Evolutionary conservation across 352 stramenopile species (phyloP), one percentile per base, ranked within the genome.

Genomic region (Phytophthora parvispora): DNA sequence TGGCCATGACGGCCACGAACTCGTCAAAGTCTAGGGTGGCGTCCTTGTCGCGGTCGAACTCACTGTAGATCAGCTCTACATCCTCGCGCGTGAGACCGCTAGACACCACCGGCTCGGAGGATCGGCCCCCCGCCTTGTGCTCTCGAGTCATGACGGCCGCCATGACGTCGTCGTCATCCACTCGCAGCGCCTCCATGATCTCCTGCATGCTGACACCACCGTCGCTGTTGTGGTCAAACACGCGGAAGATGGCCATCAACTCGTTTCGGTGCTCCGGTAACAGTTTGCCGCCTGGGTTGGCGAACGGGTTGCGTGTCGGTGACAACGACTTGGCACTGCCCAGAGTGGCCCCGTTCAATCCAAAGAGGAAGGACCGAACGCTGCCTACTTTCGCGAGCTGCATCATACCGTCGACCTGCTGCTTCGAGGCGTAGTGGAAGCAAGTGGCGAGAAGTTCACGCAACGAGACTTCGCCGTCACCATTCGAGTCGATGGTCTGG

Each of bases 221-320:
- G 49, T 91, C 84, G 1, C 76, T 72, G 53, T 94, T 81, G n/a
- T 77, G 76, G 69, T 92, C 86, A 55, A 94, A 94, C 12, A 94
- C 77, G 0, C 70, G 77, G 40, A 92, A 94, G 45, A 94, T 92
- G 0, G 74, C 80, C 20, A 86, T 63, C 54, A 94, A 60, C 56
- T 92, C 82, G 3, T 48, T 54, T 22, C 77, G 65, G 5, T 89
- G 68, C 32, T 91, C 80, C 0, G 69, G 51, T 8, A 54, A 42
- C 24, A 91, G 42, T 34, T 65, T 50, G 4, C 54, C 57, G 2
- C 29, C 36, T 9, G 40, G n/a, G 13, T 28, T 25, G 13, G 25
- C 48, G 13, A 53, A 53, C 55, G 36, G 27, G 20, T 64, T 59
- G 9, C 38, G 25, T 13, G 38, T 29, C 28, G 48, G 27, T 24